Evolutionary conservation across 2,329 filamentous ascomycete genomes (phyloP), one percentile per base, ranked within the genome.

Genomic region (Neofusicoccum cordaticola): DNA sequence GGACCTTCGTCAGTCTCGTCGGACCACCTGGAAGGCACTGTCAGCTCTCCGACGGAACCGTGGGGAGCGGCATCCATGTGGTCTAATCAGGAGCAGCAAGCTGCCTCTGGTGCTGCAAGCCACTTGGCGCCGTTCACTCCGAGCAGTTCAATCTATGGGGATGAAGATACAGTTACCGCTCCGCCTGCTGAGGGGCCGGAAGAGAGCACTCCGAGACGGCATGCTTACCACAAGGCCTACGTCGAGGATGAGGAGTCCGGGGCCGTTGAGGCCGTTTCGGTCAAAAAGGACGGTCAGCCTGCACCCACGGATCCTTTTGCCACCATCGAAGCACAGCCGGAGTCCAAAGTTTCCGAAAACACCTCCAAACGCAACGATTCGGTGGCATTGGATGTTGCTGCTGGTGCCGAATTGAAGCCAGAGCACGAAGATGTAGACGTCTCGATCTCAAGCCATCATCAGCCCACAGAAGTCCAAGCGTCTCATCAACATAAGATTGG

Each of bases 11-110:
- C 47, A 1, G 22, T 62, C 15, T 62, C 47, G n/a, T 62, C 60
- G 0, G 48, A 62, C 7, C 61, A 63, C 27, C 7, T 56, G n/a
- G 41, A 60, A 37, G 56, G 42, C 15, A 60, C 56, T 1, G 31
- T 53, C 50, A 39, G 50, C n/a, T 63, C 61, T n/a, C 61, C 61
- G 8, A 63, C 61, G 1, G 61, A 63, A 5, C 35, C 48, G 3
- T 56, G 61, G 61, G 61, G 61, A 3, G 35, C 48, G 5, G 42
- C 27, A 8, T 63, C 61, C 27, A 63, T 63, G 41, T 63, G 61
- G 61, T 63, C 61, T 11, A 60, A 47, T 11, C 42, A 60, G 31
- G 56, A 60, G 17, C 50, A 63, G 39, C 61, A 56, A 6, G 44
- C 48, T 4, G 50, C 27, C 11, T 63, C 61, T 3, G 39, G 60